phyloP scores from a whole-genome alignment of 768 basidiomycete species.

The Tricholoma saponaceum region DNA sequence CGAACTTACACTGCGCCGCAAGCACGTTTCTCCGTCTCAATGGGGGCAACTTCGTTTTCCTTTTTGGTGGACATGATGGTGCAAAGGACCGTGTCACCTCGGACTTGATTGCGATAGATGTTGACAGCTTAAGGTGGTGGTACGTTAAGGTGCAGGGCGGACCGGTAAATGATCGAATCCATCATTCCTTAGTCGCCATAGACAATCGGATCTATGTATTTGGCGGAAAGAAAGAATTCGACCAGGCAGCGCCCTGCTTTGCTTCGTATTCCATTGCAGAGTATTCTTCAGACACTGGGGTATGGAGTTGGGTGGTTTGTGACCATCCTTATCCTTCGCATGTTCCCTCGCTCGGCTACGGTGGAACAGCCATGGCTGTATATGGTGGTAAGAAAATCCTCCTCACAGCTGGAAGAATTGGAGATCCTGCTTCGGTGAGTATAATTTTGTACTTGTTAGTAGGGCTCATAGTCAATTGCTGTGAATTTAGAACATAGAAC shows the following conservation, averaged over 20 bases:
- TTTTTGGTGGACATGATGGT: slow-evolving; percentile 25
- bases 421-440: neutral
- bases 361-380: neutral
- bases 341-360: slow-evolving; percentile 4
- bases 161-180: slow-evolving; percentile 12
- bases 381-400: slow-evolving; percentile 4
- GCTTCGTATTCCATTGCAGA: slow-evolving; percentile 9
- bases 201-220: slow-evolving; percentile 8
- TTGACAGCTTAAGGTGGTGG: slow-evolving; percentile 20
- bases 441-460: neutral
- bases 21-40: slow-evolving; percentile 14
- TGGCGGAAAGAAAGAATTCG: slow-evolving; percentile 2
- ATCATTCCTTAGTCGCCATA: slow-evolving; percentile 18
- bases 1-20: slow-evolving; percentile 13
- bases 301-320: slow-evolving; percentile 8
- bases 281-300: neutral
- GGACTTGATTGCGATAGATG: slow-evolving; percentile 16
- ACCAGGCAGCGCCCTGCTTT: neutral
- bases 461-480: slow-evolving; percentile 2
- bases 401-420: slow-evolving; percentile 4
- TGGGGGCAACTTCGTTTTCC: slow-evolving; percentile 16
- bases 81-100: slow-evolving; percentile 5
- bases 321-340: slow-evolving; percentile 10
- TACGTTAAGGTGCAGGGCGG: slow-evolving; percentile 14
- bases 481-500: slow-evolving; percentile 6